Evolutionary conservation across 23 red algal species (phyloP), one percentile per base, ranked within the genome.

Genomic region (Gracilaria vermiculophylla): DNA sequence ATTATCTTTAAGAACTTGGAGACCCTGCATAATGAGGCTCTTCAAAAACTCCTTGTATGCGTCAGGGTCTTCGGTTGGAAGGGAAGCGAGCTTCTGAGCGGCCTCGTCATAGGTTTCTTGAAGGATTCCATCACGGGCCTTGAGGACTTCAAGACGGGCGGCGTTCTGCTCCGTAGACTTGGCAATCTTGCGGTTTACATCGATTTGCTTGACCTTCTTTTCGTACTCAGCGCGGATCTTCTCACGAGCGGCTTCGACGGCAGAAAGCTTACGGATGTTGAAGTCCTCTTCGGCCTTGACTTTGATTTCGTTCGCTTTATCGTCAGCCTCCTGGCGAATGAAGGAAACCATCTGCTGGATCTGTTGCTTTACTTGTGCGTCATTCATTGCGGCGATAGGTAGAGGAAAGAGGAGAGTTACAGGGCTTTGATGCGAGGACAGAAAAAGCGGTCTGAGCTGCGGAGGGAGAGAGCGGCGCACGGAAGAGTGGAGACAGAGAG

Each of bases 341-440:
- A 99, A 99, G 75, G 97, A 95, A 23, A 99, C 97, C 97, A 99
- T 99, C 69, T 99, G 97, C 82, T 96, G 93, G 76, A 99, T 94
- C 83, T 99, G 97, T 62, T 99, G 97, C 66, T 92, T 85, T 5
- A 99, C 97, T 58, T 99, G 97, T 10, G 91, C 40, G 90, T 99
- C 97, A 54, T 99, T 99, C 97, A 99, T 99, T 27, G 42, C 81
- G 82, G 90, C 21, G 27, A 28, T 2, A 17, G 50, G 60, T 29
- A 44, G 67, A 16, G 42, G 64, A 17, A 42, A 25, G 16, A 58
- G 45, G 45, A 49, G 14, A 7, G 14, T n/a, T n/a, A n/a, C n/a
- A n/a, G n/a, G n/a, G n/a, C n/a, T n/a, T n/a, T n/a, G n/a, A n/a
- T n/a, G n/a, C n/a, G n/a, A n/a, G n/a, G n/a, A n/a, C n/a, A n/a